Conservation (phyloP, 148 eudicot genomes). For the Persicaria tinctoria region DNA sequence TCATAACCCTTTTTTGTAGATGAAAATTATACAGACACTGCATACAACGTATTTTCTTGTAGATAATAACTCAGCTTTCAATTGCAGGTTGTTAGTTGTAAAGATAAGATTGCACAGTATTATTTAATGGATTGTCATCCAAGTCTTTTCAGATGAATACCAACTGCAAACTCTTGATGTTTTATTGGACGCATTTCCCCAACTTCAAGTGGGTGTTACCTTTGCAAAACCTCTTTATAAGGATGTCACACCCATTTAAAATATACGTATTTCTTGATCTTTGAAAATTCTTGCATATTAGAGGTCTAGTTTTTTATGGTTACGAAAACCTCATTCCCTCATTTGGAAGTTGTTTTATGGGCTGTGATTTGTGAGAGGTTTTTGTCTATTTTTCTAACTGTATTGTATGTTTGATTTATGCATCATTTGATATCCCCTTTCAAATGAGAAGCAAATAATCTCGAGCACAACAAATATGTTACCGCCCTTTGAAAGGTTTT, state of each 20-base stretch:
- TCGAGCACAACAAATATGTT: no score
- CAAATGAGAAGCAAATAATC: no score
- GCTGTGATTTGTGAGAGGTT: no score
- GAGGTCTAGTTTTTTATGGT: background rate
- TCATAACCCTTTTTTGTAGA: conserved; percentile 11
- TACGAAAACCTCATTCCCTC: background rate
- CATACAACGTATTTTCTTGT: background rate
- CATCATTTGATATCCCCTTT: no score
- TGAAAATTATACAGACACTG: no score
- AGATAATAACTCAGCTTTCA: background rate
- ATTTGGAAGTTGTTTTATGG: background rate
- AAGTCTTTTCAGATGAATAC: conserved; percentile 99
- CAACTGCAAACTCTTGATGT: conserved; percentile 96
- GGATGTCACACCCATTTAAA: background rate
- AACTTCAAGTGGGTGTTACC: conserved; percentile 66
- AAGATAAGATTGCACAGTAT: conserved; percentile 90
- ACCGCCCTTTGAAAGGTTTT: no score
- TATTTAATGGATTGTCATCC: conserved; percentile 98
- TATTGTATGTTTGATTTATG: no score
- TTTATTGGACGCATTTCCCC: conserved; percentile 85
- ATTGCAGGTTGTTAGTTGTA: conserved; percentile 92
- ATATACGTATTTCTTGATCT: background rate
- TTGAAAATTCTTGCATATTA: no score
- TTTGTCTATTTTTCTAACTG: no score
- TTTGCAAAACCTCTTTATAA: background rate